These are phyloP conservation scores for Delonix regia DNA, from an alignment of 306 rosid species.

Conservation along the genomic window DNA sequence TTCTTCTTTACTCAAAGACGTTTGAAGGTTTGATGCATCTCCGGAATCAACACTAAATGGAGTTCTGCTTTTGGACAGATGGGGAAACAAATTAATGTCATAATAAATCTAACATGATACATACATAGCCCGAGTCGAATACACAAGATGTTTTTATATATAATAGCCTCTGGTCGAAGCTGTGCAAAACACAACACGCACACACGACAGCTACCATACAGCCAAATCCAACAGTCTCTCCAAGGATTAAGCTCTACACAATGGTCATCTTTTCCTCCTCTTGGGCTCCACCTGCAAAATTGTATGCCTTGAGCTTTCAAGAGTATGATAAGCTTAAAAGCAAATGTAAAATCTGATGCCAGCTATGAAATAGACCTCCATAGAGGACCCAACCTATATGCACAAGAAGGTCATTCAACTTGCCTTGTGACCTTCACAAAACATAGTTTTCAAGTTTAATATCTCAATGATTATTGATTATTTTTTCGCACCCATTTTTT, in stretches of 20 bases:
- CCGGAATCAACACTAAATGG: constrained; percentile 32
- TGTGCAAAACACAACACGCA: constrained; percentile 42
- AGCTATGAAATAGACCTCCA: neutral
- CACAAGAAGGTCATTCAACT: neutral
- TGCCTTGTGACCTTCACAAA: neutral
- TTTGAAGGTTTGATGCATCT: constrained; percentile 37
- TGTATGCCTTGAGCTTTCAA: constrained; percentile 5
- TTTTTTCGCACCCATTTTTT: neutral
- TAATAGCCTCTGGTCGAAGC: constrained; percentile 45
- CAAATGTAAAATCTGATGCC: neutral
- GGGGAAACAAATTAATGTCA: constrained; percentile 33
- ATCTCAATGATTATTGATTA: neutral
- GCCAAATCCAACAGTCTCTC: constrained; percentile 29
- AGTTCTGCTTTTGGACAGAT: constrained; percentile 29
- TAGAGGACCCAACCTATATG: neutral
- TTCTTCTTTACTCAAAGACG: constrained; percentile 16
- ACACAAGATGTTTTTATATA: constrained; percentile 33
- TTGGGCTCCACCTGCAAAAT: constrained; percentile 70
- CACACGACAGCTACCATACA: constrained; percentile 36
- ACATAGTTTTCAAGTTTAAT: neutral
- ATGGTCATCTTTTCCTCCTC: constrained; percentile 69
- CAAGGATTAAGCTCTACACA: neutral
- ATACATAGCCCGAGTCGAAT: constrained; percentile 52
- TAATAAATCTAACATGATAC: constrained; percentile 39
- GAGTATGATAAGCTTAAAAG: neutral